Percentiles rank a stretch among this genome's conserved stretches.
Evolutionary conservation across 768 basidiomycete species (phyloP).

Genomic region (Asterophora lycoperdoides): DNA sequence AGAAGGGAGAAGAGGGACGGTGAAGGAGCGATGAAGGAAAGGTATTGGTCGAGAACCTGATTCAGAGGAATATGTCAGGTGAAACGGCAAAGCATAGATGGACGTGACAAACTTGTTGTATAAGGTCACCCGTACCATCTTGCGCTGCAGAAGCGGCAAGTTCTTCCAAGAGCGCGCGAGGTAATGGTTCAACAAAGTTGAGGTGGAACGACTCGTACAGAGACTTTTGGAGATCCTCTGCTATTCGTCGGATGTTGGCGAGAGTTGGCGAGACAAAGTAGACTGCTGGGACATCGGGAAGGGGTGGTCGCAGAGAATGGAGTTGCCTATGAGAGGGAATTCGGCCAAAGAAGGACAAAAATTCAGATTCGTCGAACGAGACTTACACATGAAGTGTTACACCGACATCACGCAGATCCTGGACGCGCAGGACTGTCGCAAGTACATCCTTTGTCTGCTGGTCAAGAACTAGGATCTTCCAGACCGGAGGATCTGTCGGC

Average conservation of each 20-base stretch:
- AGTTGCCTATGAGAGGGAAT: slow-evolving; percentile 62
- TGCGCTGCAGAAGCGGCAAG: slow-evolving; percentile 84
- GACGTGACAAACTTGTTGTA: slow-evolving; percentile 58
- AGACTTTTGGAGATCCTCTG: slow-evolving; percentile 84
- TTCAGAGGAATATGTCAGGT: slow-evolving; percentile 8
- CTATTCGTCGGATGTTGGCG: slow-evolving; percentile 83
- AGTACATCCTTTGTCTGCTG: slow-evolving; percentile 95
- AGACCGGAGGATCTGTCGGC: slow-evolving; percentile 71
- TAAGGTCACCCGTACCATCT: slow-evolving; percentile 76
- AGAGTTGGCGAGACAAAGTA: slow-evolving; percentile 95
- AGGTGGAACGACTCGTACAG: slow-evolving; percentile 93
- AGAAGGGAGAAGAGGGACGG: slow-evolving; percentile 89
- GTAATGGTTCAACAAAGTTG: slow-evolving; percentile 91
- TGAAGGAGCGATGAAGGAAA: slow-evolving; percentile 94
- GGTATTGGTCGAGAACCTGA: slow-evolving; percentile 92
- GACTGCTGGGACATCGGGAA: slow-evolving; percentile 93
- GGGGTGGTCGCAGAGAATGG: slow-evolving; percentile 80
- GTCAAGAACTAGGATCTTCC: slow-evolving; percentile 96
- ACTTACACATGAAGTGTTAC: slow-evolving; percentile 96
- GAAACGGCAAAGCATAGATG: not conserved
- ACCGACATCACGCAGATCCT: slow-evolving; percentile 93
- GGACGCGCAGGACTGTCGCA: slow-evolving; percentile 91
- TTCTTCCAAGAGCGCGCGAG: slow-evolving; percentile 87
- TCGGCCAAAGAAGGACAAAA: not conserved
- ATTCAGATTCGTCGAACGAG: slow-evolving; percentile 3